Conservation (phyloP, 495 filamentous ascomycete genomes). For the Aspergillus panamensis region DNA sequence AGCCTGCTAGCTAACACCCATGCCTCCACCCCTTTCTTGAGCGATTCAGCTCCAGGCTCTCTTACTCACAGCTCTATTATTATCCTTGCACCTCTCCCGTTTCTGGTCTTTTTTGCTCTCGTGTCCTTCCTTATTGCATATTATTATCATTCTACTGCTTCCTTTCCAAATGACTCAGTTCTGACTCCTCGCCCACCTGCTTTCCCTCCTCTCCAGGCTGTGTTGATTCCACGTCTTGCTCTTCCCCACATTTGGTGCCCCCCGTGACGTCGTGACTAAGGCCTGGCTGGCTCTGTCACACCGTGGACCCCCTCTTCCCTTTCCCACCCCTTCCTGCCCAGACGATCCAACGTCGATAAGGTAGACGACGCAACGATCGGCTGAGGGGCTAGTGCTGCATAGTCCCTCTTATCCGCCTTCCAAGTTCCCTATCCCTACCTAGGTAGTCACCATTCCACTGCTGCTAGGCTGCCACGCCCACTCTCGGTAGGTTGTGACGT, state of each 20-base stretch:
- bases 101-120: conserved; percentile 5
- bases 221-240: background rate
- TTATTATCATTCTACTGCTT: background rate
- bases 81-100: background rate
- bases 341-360: conserved; percentile 12
- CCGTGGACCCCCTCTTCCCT: conserved; percentile 3
- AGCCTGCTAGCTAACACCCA: background rate
- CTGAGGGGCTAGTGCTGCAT: conserved; percentile 10
- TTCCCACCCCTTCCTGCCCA: conserved; percentile 2
- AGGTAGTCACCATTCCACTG: background rate
- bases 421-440: background rate
- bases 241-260: conserved; percentile 2
- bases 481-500: conserved; percentile 24
- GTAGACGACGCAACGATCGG: conserved; percentile 15
- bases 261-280: conserved; percentile 15
- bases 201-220: background rate
- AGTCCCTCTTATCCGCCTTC: conserved; percentile 5
- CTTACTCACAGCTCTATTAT: background rate
- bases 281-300: no score
- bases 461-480: conserved; percentile 4
- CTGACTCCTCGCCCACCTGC: background rate
- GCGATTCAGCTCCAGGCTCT: background rate
- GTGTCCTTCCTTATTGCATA: background rate
- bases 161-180: background rate
- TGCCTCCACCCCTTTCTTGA: background rate